Base-by-base conservation (phyloP, 352 stramenopile species). In the Aphanomyces cochlioides region DNA sequence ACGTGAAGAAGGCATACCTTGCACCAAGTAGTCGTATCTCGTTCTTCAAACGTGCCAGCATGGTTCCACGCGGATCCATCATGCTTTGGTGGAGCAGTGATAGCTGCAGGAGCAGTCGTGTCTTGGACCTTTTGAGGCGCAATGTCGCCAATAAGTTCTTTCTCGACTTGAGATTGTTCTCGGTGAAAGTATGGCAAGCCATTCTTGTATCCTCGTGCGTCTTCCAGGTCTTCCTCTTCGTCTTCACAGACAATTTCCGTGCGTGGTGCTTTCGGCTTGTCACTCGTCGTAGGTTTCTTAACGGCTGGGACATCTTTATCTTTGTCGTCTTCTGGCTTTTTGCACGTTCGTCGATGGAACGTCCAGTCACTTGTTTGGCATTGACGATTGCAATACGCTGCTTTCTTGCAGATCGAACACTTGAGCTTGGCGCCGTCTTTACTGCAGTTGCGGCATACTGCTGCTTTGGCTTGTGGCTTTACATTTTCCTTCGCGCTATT, bases 71-170 rank as follows among this genome's bases (percentile, higher is more conserved):
- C 91, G 28, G 89, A 96, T 5, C 86, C 88, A 59, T 90, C 82
- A 74, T 91, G 84, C n/a, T 67, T 73, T 7, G 43, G 56, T 17
- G 5, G 3, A 34, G 38, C 34, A 34, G 38, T 53, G 28, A 28
- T 28, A 28, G 28, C 54, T 12, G 67, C 28, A 2, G 54, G 8
- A 17, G 7, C 43, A 15, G n/a, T 40, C 41, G 54, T 12, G 7
- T 47, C 61, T 58, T 88, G 81, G 41, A 93, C 87, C 74, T 93
- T 92, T 78, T 96, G 87, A 0, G 87, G 89, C 40, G 86, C 85
- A 72, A 94, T 98, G 77, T 99, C 98, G 66, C 98, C 96, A 68
- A 98, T 98, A 76, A 99, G 90, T 50, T 77, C 83, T 75, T 98
- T 98, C 43, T 96, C 93, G 69, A 99, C 88, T 74, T 98, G 94